Base-by-base conservation (phyloP, 768 basidiomycete genomes). In the Boletus bicolor region DNA sequence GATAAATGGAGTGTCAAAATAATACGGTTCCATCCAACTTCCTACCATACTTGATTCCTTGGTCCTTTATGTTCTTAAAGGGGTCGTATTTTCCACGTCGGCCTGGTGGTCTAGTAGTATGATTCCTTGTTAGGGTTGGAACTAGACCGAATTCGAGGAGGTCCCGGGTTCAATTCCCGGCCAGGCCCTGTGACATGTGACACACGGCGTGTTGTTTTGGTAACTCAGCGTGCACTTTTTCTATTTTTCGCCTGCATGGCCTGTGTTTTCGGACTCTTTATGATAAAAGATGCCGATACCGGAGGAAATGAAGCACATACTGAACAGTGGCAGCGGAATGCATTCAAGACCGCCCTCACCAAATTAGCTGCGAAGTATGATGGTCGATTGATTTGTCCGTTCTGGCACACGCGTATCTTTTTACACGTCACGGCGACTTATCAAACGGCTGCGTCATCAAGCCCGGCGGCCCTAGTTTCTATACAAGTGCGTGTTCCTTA, bases 161-260 rank as follows among this genome's bases (percentile, higher is more conserved):
- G 87, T 87, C 84, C 85, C 81, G 85, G 85, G 86, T 87, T 89
- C 86, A 86, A 87, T 86, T 86, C 86, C 85, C 85, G 81, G 84
- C 80, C 78, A 85, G 84, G 85, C 83, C 84, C 64, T 24, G 21
- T 24, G 21, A 24, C 21, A 24, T 24, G 21, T 3, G 21, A 24
- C 21, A 3, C 21, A 24, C 21, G 2, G 2, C 28, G 5, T 15
- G 36, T 48, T 49, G 26, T 58, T 53, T 56, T 68, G 59, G 55
- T 49, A 4, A 5, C 21, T 26, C 10, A 43, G 32, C 26, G 3
- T 35, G 30, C 39, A 50, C 30, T 50, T 45, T 51, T 47, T 37
- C 48, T 30, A 10, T 32, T 44, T 53, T 39, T 14, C 6, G 7
- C 28, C 49, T n/a, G 45, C 19, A 7, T 32, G 47, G 39, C 41